Percentiles rank a stretch among this genome's conserved stretches.
Evolutionary conservation across 2,329 filamentous ascomycete genomes (phyloP).

Genomic region (Talaromyces sp.): DNA sequence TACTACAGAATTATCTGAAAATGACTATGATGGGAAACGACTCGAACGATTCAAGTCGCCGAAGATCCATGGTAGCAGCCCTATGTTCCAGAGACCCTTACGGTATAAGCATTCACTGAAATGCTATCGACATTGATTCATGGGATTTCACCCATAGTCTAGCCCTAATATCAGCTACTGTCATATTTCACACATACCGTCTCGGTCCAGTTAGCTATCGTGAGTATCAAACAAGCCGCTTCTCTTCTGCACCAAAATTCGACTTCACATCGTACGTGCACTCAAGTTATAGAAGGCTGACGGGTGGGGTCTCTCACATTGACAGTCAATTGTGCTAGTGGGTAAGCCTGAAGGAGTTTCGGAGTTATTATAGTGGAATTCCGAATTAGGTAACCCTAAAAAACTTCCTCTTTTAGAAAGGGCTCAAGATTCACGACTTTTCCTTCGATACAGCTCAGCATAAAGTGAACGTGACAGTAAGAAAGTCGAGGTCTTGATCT

Average conservation of each 20-base stretch:
- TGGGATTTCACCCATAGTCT: not conserved
- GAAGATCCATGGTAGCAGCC: no score
- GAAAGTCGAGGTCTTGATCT: not conserved
- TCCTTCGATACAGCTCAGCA: not conserved
- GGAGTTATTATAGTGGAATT: not conserved
- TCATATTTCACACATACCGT: not conserved
- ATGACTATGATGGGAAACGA: no score
- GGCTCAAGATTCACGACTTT: not conserved
- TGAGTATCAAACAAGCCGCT: no score
- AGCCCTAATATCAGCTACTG: not conserved
- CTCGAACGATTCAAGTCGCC: no score
- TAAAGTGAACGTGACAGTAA: not conserved
- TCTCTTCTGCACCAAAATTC: not conserved
- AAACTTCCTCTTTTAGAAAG: not conserved
- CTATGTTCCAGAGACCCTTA: no score
- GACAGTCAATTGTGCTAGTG: not conserved
- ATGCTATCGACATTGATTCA: not conserved
- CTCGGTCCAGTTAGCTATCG: not conserved
- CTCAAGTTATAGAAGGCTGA: not conserved
- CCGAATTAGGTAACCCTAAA: not conserved
- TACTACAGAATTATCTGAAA: no score
- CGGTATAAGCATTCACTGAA: no score
- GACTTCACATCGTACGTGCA: not conserved
- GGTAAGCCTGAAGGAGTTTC: not conserved
- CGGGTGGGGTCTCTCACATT: not conserved